Conservation (phyloP, 2,329 filamentous ascomycete genomes). For the Microdochium nivale region DNA sequence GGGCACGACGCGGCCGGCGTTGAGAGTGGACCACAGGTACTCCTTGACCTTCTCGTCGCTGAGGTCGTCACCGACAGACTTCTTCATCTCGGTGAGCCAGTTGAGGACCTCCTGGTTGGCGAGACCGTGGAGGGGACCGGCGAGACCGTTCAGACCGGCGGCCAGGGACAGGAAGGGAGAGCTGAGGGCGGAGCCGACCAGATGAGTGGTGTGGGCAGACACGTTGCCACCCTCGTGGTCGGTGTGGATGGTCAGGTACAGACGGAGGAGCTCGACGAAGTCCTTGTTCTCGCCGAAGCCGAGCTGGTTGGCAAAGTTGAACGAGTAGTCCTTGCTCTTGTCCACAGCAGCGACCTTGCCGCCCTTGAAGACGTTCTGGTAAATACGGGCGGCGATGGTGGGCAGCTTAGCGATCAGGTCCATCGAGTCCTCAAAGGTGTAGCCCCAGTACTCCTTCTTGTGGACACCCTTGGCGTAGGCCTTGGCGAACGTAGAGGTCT, state of each 20-base stretch:
- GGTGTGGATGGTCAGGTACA: slow-evolving; percentile 99
- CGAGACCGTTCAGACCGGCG: slow-evolving; percentile 95
- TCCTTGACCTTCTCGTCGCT: slow-evolving; percentile 95
- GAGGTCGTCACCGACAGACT: slow-evolving; percentile 83
- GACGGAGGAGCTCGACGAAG: slow-evolving; percentile 96
- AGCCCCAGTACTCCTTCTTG: slow-evolving; percentile 99
- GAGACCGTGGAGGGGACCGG: slow-evolving; percentile 95
- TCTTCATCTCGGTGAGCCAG: slow-evolving; percentile 99
- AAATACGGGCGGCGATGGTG: slow-evolving; percentile 96
- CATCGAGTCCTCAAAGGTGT: slow-evolving; percentile 99
- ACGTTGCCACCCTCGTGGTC: slow-evolving; percentile 99
- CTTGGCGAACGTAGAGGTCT: slow-evolving; percentile 95
- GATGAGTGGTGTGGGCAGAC: slow-evolving; percentile 94
- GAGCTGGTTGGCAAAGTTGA: slow-evolving; percentile 99
- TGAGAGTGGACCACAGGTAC: slow-evolving; percentile 98
- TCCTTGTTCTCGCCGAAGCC: slow-evolving; percentile 91
- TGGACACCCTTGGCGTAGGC: slow-evolving; percentile 98
- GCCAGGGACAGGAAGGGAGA: slow-evolving; percentile 95
- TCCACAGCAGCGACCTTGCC: slow-evolving; percentile 93
- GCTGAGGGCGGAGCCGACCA: slow-evolving; percentile 93
- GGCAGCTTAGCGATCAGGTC: slow-evolving; percentile 99
- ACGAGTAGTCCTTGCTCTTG: slow-evolving; percentile 99
- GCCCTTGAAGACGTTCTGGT: slow-evolving; percentile 99
- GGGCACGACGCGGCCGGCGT: slow-evolving; percentile 89
- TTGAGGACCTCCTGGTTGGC: slow-evolving; percentile 99